phyloP scores from a whole-genome alignment of 768 basidiomycete genomes.

The Trametes maxima region DNA sequence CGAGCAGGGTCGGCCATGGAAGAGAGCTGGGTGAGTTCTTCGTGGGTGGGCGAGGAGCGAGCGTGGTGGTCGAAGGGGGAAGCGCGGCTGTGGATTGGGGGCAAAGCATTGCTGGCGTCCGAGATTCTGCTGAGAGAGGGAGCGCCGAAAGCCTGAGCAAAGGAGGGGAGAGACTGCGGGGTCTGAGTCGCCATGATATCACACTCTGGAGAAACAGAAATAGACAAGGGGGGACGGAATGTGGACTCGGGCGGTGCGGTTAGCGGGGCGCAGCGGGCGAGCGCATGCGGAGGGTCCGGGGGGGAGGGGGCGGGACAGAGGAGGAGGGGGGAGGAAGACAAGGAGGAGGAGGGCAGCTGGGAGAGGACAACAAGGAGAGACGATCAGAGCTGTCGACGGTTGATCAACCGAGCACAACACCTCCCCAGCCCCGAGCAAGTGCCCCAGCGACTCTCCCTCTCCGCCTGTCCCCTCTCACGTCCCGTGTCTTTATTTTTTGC shows the following conservation, averaged over 20 bases:
- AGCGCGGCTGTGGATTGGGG: slow-evolving; percentile 60
- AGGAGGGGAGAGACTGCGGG: slow-evolving; percentile 73
- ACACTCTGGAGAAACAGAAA: slow-evolving; percentile 1
- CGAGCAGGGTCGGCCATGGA: slow-evolving; percentile 20
- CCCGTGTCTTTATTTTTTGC: background rate
- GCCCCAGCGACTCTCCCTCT: background rate
- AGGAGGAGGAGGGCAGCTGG: background rate
- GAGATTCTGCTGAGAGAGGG: slow-evolving; percentile 55
- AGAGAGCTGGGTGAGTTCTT: slow-evolving; percentile 20
- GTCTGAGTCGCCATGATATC: slow-evolving; percentile 53
- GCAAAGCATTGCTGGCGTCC: slow-evolving; percentile 55
- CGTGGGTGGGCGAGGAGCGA: slow-evolving; percentile 24
- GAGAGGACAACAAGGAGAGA: slow-evolving; percentile 5
- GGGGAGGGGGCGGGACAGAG: slow-evolving; percentile 6
- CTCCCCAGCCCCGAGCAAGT: background rate
- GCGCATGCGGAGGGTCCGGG: slow-evolving; percentile 17
- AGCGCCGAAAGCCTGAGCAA: slow-evolving; percentile 72
- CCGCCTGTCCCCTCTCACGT: too few relatives aligned
- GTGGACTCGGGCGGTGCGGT: background rate
- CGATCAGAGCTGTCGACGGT: background rate
- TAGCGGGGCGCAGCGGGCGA: background rate
- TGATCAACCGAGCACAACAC: slow-evolving; percentile 4
- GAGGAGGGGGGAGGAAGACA: slow-evolving; percentile 12
- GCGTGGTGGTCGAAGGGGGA: slow-evolving; percentile 31
- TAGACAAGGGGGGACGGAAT: background rate